Percentiles rank a stretch among this genome's conserved stretches.
phyloP scores from a whole-genome alignment of 2,329 filamentous ascomycete species.

The Basipetospora chlamydospora region DNA sequence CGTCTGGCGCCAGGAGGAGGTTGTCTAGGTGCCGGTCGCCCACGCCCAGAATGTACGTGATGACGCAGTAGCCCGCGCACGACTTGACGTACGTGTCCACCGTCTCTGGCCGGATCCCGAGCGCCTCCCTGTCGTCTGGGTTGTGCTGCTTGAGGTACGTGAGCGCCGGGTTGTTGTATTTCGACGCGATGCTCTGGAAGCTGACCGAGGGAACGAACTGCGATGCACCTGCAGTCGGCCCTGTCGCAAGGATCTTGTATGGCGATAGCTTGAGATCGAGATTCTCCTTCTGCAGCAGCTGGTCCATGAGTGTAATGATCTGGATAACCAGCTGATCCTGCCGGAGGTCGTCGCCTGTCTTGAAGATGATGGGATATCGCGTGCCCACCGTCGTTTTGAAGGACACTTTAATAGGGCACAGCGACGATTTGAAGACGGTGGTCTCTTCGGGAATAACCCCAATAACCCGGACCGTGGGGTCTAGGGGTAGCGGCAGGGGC shows the following conservation, averaged over 20 bases:
- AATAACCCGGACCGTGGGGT: slow-evolving; percentile 66
- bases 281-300: slow-evolving; percentile 88
- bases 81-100: slow-evolving; percentile 94
- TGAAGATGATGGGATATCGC: slow-evolving; percentile 90
- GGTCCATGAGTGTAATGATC: slow-evolving; percentile 97
- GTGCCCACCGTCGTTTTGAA: slow-evolving; percentile 68
- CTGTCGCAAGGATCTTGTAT: slow-evolving; percentile 91
- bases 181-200: slow-evolving; percentile 68
- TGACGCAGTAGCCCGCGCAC: slow-evolving; percentile 94
- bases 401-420: slow-evolving; percentile 80
- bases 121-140: slow-evolving; percentile 64
- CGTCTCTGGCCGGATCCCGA: slow-evolving; percentile 80
- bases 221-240: slow-evolving; percentile 74
- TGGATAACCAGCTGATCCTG: slow-evolving; percentile 95
- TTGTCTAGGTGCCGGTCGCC: slow-evolving; percentile 95
- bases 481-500: slow-evolving; percentile 73
- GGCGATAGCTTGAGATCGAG: slow-evolving; percentile 88
- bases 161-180: slow-evolving; percentile 61
- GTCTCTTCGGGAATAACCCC: slow-evolving; percentile 75
- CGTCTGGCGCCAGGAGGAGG: slow-evolving; percentile 75
- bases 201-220: slow-evolving; percentile 85
- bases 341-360: slow-evolving; percentile 87
- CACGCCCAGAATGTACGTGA: slow-evolving; percentile 93
- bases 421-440: slow-evolving; percentile 86
- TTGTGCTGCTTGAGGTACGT: slow-evolving; percentile 82